Base-by-base conservation (phyloP, 345 rosid genomes). In the Kernera saxatilis region DNA sequence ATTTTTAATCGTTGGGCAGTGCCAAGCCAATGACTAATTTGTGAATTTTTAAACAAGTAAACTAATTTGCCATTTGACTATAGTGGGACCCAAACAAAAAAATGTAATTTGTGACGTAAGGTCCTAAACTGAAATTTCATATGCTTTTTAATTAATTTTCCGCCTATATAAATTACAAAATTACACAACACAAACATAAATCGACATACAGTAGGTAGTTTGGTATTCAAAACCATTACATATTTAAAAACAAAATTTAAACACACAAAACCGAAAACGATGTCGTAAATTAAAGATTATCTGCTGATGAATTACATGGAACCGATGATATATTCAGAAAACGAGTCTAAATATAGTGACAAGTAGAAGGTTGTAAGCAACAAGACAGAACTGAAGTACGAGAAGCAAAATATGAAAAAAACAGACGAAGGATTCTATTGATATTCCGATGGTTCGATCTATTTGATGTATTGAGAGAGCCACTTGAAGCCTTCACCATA, bases 401-500 rank as follows among this genome's bases (percentile, higher is more conserved):
- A 54, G 43, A 54, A 54, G 63, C 63, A 53, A 40, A 30, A 13
- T 27, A 53, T 7, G 41, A 35, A n/a, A 27, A 61, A 54, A 54
- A 54, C 30, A 43, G 15, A n/a, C 15, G 0, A 15, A 19, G 18
- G 18, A 13, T 11, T 25, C 50, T 51, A 25, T 7, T 27, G 62
- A 67, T 9, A 3, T 8, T 3, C 30, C 1, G 12, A 55, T 30
- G 33, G 35, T 2, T n/a, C 25, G 0, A 49, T 52, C 76, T 78
- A 87, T 36, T 84, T 83, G 75, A 88, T 86, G 72, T 86, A 82
- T 46, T 86, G 91, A 52, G 94, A 88, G 49, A 88, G 72, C 91
- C 94, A 88, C 73, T 77, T 80, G 77, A 88, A 88, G 29, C 91
- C 94, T 12, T 88, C 89, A 0, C 93, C 91, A 22, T 88, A 88